A percentile compares a stretch with the other conserved stretches of the same genome.
Conservation (phyloP, 331 rosid species). For the Cydonia oblonga region DNA sequence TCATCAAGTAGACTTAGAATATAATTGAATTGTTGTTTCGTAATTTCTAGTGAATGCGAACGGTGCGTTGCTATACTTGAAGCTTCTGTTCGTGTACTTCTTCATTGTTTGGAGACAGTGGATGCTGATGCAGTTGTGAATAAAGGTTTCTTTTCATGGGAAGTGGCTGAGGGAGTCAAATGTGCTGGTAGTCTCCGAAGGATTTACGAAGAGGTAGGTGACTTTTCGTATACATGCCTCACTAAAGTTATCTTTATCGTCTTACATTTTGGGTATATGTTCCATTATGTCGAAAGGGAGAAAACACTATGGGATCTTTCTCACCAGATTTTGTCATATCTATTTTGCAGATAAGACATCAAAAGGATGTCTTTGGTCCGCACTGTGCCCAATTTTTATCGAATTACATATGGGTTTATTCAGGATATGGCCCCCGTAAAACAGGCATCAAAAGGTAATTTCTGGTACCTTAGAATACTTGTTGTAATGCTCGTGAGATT, state of each 20-base stretch:
- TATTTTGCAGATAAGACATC: conserved; percentile 61
- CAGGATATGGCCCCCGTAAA: conserved; percentile 66
- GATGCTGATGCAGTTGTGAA: conserved; percentile 22
- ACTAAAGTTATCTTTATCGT: neutral
- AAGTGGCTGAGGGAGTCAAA: conserved; percentile 66
- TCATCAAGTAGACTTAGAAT: neutral
- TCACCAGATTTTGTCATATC: conserved; percentile 12
- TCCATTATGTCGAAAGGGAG: neutral
- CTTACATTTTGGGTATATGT: neutral
- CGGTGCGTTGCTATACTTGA: conserved; percentile 54
- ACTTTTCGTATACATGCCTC: conserved; percentile 2
- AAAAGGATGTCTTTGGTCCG: conserved; percentile 52
- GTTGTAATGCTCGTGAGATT: neutral
- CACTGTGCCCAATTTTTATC: conserved; percentile 70
- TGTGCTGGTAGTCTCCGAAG: conserved; percentile 77
- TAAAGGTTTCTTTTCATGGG: conserved; percentile 54
- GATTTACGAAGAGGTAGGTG: conserved; percentile 76
- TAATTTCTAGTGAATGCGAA: conserved; percentile 53
- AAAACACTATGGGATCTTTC: neutral
- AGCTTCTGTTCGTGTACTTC: conserved; percentile 68
- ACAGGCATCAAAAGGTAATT: conserved; percentile 71
- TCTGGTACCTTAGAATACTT: neutral
- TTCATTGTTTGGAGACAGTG: conserved; percentile 65
- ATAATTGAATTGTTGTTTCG: conserved; percentile 3
- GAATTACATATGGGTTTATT: conserved; percentile 58